A percentile compares a stretch with the other conserved stretches of the same genome.
Evolutionary conservation across 805 yeast species (phyloP).

Genomic region (Vanderwaltozyma polyspora): DNA sequence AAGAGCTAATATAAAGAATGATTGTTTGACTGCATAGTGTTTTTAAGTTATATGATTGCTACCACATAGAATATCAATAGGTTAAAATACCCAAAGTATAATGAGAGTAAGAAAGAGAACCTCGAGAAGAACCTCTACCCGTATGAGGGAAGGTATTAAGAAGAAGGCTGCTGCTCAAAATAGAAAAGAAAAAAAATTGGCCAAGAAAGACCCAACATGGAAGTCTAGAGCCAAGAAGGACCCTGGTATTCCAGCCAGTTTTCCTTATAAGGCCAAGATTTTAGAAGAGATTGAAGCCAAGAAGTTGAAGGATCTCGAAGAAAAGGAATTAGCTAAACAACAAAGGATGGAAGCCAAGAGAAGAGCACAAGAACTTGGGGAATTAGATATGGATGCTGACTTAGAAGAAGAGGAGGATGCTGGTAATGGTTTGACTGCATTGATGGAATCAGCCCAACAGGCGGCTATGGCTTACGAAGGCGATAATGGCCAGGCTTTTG

Average conservation of each 20-base stretch:
- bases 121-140: constrained; percentile 82
- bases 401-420: constrained; percentile 34
- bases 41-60: too few species aligned
- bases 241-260: constrained; percentile 88
- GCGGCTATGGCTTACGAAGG: constrained; percentile 73
- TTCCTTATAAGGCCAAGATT: constrained; percentile 86
- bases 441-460: constrained; percentile 78
- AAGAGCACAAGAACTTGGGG: constrained; percentile 19
- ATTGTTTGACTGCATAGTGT: too few species aligned
- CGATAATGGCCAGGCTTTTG: constrained; percentile 34
- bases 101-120: constrained; percentile 46
- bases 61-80: too few species aligned
- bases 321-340: constrained; percentile 40
- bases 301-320: constrained; percentile 45
- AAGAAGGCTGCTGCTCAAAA: constrained; percentile 90
- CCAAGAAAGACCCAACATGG: constrained; percentile 93
- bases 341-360: constrained; percentile 33
- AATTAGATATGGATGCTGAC: constrained; percentile 24
- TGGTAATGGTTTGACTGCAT: constrained; percentile 60
- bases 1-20: too few species aligned
- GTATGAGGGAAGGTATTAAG: constrained; percentile 91
- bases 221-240: constrained; percentile 73
- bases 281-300: constrained; percentile 58
- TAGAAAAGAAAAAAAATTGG: constrained; percentile 67
- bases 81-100: too few species aligned